Evolutionary conservation across 2,329 filamentous ascomycete genomes (phyloP).

Genomic region (Apiospora pterosperma): DNA sequence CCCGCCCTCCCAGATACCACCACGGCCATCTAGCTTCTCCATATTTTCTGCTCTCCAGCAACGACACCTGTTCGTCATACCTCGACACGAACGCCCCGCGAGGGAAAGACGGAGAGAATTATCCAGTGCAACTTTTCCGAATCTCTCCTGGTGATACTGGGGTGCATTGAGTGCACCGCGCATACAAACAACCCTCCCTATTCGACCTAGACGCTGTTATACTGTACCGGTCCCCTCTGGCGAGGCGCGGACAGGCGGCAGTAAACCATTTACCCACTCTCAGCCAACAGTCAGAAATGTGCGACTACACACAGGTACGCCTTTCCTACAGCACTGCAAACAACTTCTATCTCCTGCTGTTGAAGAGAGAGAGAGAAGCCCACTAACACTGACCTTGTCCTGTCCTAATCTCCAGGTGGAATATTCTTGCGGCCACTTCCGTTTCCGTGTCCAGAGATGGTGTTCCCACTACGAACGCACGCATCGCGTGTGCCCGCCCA

Average conservation of each 20-base stretch:
- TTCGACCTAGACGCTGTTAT: not conserved
- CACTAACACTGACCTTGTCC: not conserved
- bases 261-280: not conserved
- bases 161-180: not conserved
- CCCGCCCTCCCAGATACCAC: not conserved
- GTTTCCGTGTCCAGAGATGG: conserved; percentile 29
- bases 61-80: not conserved
- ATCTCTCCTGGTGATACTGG: not conserved
- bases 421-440: conserved; percentile 29
- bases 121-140: not conserved
- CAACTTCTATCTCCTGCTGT: too few species aligned
- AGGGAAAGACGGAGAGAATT: not conserved
- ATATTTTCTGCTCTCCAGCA: not conserved
- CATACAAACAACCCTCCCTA: not conserved
- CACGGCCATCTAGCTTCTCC: not conserved
- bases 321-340: not conserved
- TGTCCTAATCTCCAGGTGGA: conserved; percentile 19
- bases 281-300: conserved; percentile 19
- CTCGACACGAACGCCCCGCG: not conserved
- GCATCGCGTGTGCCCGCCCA: conserved; percentile 26
- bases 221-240: not conserved
- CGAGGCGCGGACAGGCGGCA: not conserved
- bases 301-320: conserved; percentile 30
- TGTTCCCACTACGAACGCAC: conserved; percentile 29
- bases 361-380: not conserved